Evolutionary conservation across 2,329 filamentous ascomycete species (phyloP), one percentile per base, ranked within the genome.

Genomic region (Coniochaeta prunicola): DNA sequence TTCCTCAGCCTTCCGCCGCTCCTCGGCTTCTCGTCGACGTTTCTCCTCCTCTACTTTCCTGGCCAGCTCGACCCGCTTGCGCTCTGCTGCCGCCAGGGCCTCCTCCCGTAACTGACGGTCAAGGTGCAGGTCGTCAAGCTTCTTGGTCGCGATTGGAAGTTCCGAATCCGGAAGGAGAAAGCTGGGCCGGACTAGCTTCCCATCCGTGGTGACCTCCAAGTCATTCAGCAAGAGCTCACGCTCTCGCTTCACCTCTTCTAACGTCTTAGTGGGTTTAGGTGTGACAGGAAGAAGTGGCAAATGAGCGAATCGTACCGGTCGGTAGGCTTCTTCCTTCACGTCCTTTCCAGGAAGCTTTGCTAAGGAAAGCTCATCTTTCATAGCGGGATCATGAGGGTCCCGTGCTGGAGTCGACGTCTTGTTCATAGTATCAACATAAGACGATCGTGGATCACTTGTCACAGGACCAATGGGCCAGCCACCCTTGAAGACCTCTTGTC

Each of bases 1-100:
- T 56, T 69, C 67, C 36, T 67, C 66, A 5, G 63, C 61, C 59
- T 69, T 59, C 31, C 26, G 57, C 57, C 28, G n/a, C 53, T 64
- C 62, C 31, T 63, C 59, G 2, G 38, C 38, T 10, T 58, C 38
- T 17, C 60, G 62, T 17, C 28, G 57, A 31, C 45, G 19, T 21
- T 24, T 34, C 30, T 50, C 40, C 19, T 58, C 40, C 34, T 26
- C 30, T 4, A 17, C 3, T 21, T n/a, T 5, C 56, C 13, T 28
- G 26, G 31, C 30, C 40, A 36, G 30, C 45, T 53, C 12, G 19
- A 63, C 60, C 26, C 61, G 55, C 6, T 6, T 5, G 19, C 54
- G 33, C 17, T 56, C 34, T 15, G 57, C 30, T 2, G n/a, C 56
- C 3, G 53, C 54, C 21, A 58, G 50, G 12, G 60, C 48, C 34